Conservation (phyloP, 192 early-diverging fungal species). For the Linnemannia zychae region DNA sequence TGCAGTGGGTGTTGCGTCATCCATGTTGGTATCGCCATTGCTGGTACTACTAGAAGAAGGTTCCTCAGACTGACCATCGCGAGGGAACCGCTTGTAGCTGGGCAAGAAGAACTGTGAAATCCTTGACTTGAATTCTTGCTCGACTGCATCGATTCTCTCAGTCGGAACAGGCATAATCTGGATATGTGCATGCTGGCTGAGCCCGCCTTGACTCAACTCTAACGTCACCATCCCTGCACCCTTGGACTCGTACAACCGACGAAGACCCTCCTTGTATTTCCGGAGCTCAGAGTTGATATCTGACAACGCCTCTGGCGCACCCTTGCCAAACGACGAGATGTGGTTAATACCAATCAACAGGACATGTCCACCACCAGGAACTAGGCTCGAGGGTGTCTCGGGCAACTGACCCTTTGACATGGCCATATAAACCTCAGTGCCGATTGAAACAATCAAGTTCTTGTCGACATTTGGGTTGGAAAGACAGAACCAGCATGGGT, state of each 20-base stretch:
- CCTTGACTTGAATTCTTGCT: slow-evolving; percentile 28
- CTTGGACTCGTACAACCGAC: slow-evolving; percentile 65
- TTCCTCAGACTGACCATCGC: neutral
- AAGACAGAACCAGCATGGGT: slow-evolving; percentile 96
- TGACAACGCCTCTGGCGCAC: slow-evolving; percentile 50
- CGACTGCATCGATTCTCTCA: slow-evolving; percentile 39
- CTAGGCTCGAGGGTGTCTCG: slow-evolving; percentile 52
- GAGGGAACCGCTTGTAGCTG: neutral
- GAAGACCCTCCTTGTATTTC: slow-evolving; percentile 69
- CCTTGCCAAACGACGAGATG: slow-evolving; percentile 60
- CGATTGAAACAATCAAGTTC: slow-evolving; percentile 90
- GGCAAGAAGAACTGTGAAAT: slow-evolving; percentile 24
- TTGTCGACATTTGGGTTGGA: slow-evolving; percentile 91
- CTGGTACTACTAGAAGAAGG: neutral
- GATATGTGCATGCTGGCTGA: slow-evolving; percentile 75
- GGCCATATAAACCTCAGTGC: slow-evolving; percentile 84
- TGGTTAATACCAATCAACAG: slow-evolving; percentile 74
- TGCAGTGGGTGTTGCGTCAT: neutral
- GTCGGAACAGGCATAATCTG: slow-evolving; percentile 78
- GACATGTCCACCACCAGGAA: slow-evolving; percentile 88
- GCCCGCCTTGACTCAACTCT: slow-evolving; percentile 75
- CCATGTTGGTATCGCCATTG: neutral
- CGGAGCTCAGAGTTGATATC: slow-evolving; percentile 65
- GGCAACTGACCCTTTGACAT: slow-evolving; percentile 91
- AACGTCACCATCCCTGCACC: slow-evolving; percentile 78